These are phyloP conservation scores for Lentinula raphanica DNA, from an alignment of 768 basidiomycete species.

Conservation along the genomic window DNA sequence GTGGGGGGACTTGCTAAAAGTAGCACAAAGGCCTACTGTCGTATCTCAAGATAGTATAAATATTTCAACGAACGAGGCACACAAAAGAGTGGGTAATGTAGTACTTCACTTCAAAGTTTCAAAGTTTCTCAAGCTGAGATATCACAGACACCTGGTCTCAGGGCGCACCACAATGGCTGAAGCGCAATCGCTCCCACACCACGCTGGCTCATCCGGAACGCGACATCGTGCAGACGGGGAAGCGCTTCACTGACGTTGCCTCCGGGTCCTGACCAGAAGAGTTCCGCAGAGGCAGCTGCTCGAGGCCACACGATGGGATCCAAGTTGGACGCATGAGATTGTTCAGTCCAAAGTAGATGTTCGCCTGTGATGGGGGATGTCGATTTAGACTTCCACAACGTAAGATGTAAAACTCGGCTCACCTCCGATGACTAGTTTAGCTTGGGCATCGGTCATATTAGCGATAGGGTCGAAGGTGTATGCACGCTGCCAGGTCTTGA, in stretches of 20 bases:
- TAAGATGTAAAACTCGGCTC: slow-evolving; percentile 1
- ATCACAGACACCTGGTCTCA: slow-evolving; percentile 56
- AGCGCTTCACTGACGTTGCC: slow-evolving; percentile 43
- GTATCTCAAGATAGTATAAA: not conserved
- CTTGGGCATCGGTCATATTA: slow-evolving; percentile 44
- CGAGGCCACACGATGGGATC: slow-evolving; percentile 71
- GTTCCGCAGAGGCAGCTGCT: slow-evolving; percentile 64
- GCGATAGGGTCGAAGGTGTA: slow-evolving; percentile 70
- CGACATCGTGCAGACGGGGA: slow-evolving; percentile 61
- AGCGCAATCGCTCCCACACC: slow-evolving; percentile 57
- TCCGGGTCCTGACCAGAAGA: slow-evolving; percentile 66
- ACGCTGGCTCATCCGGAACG: slow-evolving; percentile 55
- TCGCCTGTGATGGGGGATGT: slow-evolving; percentile 34
- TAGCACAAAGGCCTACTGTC: not conserved
- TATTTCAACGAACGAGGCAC: not conserved
- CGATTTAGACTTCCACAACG: not conserved
- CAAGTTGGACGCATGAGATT: slow-evolving; percentile 62
- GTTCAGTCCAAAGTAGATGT: slow-evolving; percentile 65
- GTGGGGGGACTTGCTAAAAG: too few species aligned
- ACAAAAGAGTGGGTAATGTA: not conserved
- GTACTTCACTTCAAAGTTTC: too few species aligned
- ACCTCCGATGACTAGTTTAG: slow-evolving; percentile 65
- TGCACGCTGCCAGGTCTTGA: slow-evolving; percentile 74
- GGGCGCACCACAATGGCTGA: slow-evolving; percentile 70
- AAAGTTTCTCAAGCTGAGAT: slow-evolving; percentile 22